Base-by-base conservation (phyloP, 305 asterid species). In the Solanum chacoense region DNA sequence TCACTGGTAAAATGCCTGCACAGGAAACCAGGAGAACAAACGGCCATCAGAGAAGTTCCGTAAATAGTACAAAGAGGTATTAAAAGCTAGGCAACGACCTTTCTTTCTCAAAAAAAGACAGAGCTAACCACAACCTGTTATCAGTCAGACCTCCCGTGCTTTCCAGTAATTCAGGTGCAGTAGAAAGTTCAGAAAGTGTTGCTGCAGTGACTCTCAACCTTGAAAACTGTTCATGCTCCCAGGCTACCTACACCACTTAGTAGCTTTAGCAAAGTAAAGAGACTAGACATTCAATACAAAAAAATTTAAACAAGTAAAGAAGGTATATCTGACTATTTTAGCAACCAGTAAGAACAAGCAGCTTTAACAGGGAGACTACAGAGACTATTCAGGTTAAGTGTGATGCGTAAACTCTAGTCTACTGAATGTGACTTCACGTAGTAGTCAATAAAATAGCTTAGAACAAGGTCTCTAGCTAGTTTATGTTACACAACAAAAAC, bases 141-240 rank as follows among this genome's bases (percentile, higher is more conserved):
- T 96, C 98, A 16, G 96, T 91, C 69, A 97, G 91, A 89, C 93
- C 95, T 79, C 99, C 99, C 77, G 95, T 87, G 85, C 90, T 91
- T 91, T 96, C 96, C 88, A 97, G 94, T 88, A 96, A 92, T 85
- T 95, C 99, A 90, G 98, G 98, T 73, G 99, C 98, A 63, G 91
- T 89, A 88, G 98, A 92, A 88, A 92, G 95, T 90, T 90, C 92
- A 26, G 99, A 96, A 74, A 97, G 92, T 22, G 99, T 96, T 85
- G 96, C 98, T 35, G 99, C 99, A 84, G 99, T 97, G 40, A 97
- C 94, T 91, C 98, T 94, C 91, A 92, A 88, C 93, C 96, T 96
- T 40, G 99, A 97, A 89, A 97, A 97, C 87, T 97, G 98, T 88
- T 97, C 99, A 50, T 97, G 99, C 95, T 97, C 99, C 99, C 99